phyloP scores from a whole-genome alignment of 805 yeast species.

The Starmerella sirachaensis region DNA sequence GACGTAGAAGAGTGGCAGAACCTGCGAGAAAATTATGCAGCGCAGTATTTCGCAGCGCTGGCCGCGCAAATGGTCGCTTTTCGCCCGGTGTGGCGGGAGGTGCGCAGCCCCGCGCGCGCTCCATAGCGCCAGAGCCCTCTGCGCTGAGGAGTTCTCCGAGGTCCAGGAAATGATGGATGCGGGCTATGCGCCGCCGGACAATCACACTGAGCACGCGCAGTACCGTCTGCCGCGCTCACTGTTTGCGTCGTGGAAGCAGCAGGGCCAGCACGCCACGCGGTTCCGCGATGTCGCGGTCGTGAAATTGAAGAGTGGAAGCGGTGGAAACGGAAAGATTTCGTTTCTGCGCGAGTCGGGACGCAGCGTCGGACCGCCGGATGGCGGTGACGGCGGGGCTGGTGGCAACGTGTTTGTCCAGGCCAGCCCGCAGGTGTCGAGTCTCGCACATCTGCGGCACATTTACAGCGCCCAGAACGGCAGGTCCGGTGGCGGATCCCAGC shows the following conservation, averaged over 20 bases:
- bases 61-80: no score
- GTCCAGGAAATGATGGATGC: constrained; percentile 17
- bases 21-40: no score
- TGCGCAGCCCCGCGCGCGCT: background rate
- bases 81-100: background rate
- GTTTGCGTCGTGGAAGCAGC: constrained; percentile 23
- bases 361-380: constrained; percentile 89
- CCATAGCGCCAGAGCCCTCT: background rate
- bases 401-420: constrained; percentile 81
- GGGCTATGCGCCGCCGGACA: constrained; percentile 17
- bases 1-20: no score
- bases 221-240: constrained; percentile 17
- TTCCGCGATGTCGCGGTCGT: constrained; percentile 52
- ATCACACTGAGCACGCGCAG: constrained; percentile 4
- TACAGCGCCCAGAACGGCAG: constrained; percentile 65
- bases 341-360: constrained; percentile 78
- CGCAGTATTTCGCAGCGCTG: no score
- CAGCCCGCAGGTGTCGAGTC: constrained; percentile 52
- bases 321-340: constrained; percentile 81
- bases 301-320: constrained; percentile 60
- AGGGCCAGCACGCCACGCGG: constrained; percentile 10
- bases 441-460: constrained; percentile 54
- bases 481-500: constrained; percentile 59
- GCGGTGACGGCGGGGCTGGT: constrained; percentile 97
- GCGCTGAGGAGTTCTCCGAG: constrained; percentile 10